phyloP scores from a whole-genome alignment of 73 alveolate genomes.

The Tetrahymena malaccensis region DNA sequence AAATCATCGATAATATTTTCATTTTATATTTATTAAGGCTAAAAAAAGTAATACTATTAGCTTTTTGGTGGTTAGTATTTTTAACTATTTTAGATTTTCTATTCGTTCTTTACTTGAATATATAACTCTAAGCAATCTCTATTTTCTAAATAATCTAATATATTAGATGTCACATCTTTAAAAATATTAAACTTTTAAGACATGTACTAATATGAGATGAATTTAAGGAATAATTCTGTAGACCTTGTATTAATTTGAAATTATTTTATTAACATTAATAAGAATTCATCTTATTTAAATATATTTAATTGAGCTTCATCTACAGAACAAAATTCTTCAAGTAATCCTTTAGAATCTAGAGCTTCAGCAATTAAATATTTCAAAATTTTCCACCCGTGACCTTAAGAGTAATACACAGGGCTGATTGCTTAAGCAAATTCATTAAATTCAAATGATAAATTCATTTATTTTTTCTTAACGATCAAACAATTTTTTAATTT shows the following conservation, averaged over 20 bases:
- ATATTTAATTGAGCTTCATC: background rate
- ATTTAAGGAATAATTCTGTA: background rate
- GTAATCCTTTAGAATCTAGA: background rate
- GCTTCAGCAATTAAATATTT: background rate
- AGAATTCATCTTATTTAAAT: background rate
- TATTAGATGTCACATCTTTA: background rate
- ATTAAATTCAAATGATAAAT: background rate
- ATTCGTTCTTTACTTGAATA: too few species aligned
- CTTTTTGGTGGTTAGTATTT: background rate
- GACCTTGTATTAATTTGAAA: background rate
- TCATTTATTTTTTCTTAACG: too few species aligned
- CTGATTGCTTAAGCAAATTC: background rate
- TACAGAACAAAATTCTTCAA: background rate
- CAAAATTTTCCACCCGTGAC: background rate
- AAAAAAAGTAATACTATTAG: too few species aligned
- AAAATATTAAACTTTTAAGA: too few species aligned
- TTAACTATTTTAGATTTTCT: too few species aligned
- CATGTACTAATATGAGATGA: background rate
- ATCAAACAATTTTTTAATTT: too few species aligned
- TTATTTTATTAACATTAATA: too few species aligned
- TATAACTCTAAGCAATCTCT: background rate
- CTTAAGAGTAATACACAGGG: too few species aligned
- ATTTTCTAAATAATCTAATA: too few species aligned
- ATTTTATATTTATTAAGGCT: too few species aligned
- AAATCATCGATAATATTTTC: too few species aligned